These are phyloP conservation scores for Paxillus involutus DNA, from an alignment of 768 basidiomycete genomes.

Conservation along the genomic window DNA sequence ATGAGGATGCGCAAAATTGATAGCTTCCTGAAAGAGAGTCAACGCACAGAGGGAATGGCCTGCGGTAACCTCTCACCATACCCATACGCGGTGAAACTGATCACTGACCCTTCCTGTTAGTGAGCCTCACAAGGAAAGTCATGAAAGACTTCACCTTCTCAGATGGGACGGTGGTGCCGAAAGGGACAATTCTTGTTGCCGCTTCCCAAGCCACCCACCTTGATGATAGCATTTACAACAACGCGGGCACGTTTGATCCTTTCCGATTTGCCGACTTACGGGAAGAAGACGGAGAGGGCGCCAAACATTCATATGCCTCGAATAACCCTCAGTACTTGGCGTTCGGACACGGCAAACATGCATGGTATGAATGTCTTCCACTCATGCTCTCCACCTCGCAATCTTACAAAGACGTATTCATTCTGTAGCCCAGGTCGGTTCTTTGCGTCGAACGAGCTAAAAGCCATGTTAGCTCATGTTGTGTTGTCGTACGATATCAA, in stretches of 20 bases:
- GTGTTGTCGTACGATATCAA: constrained; percentile 22
- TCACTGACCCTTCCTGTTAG: constrained; percentile 1
- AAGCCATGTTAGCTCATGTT: constrained; percentile 44
- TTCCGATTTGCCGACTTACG: constrained; percentile 44
- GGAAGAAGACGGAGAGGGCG: constrained; percentile 30
- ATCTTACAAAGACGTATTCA: no score
- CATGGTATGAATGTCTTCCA: constrained; percentile 9
- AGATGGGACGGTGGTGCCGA: no score
- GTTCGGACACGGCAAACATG: constrained; percentile 27
- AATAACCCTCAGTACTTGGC: constrained; percentile 30
- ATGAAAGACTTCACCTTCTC: no score
- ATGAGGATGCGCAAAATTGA: constrained; percentile 33
- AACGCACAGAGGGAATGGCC: constrained; percentile 28
- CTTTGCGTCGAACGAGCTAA: constrained; percentile 38
- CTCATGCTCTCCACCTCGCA: constrained; percentile 13
- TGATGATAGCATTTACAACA: constrained; percentile 24
- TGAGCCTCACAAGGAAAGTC: no score
- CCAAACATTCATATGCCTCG: constrained; percentile 34
- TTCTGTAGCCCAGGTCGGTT: constrained; percentile 29
- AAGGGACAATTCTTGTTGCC: no score
- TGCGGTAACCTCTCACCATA: constrained; percentile 10
- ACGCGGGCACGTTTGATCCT: constrained; percentile 39
- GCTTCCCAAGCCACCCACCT: constrained; percentile 3
- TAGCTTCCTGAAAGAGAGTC: constrained; percentile 36
- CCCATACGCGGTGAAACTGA: constrained; percentile 2